phyloP scores from a whole-genome alignment of 257 asterid species.

The Datura wrightii region DNA sequence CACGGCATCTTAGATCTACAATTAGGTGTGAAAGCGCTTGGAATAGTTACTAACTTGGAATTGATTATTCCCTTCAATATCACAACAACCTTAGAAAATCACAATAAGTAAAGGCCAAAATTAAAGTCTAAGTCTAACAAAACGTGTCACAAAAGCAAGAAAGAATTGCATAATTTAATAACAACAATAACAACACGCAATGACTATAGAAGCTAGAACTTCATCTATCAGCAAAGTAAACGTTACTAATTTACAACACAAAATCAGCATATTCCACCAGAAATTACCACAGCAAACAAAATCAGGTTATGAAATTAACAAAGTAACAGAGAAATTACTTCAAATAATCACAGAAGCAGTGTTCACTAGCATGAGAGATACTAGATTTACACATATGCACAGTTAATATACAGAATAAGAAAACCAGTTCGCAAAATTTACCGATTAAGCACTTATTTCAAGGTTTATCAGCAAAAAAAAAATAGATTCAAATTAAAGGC shows the following conservation, averaged over 20 bases:
- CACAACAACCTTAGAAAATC: not conserved
- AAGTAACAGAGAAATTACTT: not conserved
- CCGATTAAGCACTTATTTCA: not conserved
- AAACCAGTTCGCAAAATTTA: not conserved
- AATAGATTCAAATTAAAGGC: not conserved
- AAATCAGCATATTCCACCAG: not conserved
- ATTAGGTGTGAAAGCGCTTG: not conserved
- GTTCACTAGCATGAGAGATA: no score
- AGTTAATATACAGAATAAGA: not conserved
- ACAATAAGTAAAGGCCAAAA: constrained; percentile 31
- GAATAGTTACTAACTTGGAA: not conserved
- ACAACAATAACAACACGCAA: constrained; percentile 30
- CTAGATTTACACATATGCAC: not conserved
- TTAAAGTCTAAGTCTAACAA: constrained; percentile 32
- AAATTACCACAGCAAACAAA: not conserved
- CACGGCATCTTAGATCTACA: constrained; percentile 26
- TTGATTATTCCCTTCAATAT: not conserved
- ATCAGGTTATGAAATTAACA: not conserved
- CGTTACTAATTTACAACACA: not conserved
- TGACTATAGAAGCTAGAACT: constrained; percentile 31
- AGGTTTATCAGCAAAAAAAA: not conserved
- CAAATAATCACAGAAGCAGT: not conserved
- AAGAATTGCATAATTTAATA: constrained; percentile 20
- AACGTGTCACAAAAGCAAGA: constrained; percentile 39
- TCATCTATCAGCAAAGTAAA: not conserved